Evolutionary conservation across 1,284 basidiomycete genomes (phyloP), one percentile per base, ranked within the genome.

Genomic region (Apiotrichum montevideense): DNA sequence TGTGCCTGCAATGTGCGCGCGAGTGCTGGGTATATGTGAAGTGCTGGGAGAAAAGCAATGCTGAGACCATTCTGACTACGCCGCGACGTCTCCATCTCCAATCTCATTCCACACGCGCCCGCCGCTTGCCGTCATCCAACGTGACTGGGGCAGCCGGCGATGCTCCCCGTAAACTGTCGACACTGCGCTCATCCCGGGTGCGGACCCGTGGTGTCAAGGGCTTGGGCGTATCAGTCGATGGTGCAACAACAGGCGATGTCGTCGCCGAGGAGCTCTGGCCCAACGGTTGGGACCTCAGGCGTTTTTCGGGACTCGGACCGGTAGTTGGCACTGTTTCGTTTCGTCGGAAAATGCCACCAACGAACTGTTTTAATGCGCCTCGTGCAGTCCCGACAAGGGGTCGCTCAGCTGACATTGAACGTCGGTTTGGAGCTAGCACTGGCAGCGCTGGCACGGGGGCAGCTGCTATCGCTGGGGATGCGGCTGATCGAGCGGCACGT

Each of bases 161-260:
- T 4, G 37, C 44, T 46, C 40, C 33, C 3, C 57, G 49, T 4
- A 59, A 34, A 51, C 60, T 61, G n/a, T 70, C 70, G 11, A 67
- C 63, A 39, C 63, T 65, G 33, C 66, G 60, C 55, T 73, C 71
- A 21, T 69, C 68, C 3, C 68, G 54, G 5, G 66, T 69, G 33
- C 71, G 46, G 9, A 73, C 65, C 13, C 65, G 58, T 3, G 71
- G 71, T 9, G 69, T 72, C 10, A 73, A 62, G 8, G 63, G 61
- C 41, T 63, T 66, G 8, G 65, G 61, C 7, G 33, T 39, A n/a
- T 32, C 54, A 11, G 43, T 32, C 6, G 51, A 43, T 3, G 33
- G 35, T 21, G 14, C 32, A 40, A 37, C 15, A 9, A 21, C 8
- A 35, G 21, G 29, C 13, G 9, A 11, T n/a, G 43, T 32, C 41